A percentile compares a stretch with the other conserved stretches of the same genome.
phyloP scores from a whole-genome alignment of 345 rosid genomes.

The Viola odorata region DNA sequence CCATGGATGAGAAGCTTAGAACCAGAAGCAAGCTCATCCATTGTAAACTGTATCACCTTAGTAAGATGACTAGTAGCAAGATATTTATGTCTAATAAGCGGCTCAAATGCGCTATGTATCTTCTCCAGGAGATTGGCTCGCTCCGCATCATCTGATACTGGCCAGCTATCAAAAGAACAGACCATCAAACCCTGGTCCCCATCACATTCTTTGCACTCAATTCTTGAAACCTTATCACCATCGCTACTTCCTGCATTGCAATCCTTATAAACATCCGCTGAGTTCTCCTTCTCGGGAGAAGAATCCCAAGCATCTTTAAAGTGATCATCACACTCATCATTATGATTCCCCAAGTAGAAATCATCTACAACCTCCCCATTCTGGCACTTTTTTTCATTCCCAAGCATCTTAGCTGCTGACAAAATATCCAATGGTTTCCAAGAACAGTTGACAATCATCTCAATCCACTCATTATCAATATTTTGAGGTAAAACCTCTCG shows the following conservation, averaged over 20 bases:
- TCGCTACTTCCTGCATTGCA: conserved; percentile 22
- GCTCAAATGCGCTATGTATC: conserved; percentile 57
- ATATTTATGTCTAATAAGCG: conserved; percentile 69
- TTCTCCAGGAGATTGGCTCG: conserved; percentile 72
- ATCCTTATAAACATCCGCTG: conserved; percentile 37
- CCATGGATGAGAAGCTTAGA: conserved; percentile 56
- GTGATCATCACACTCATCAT: conserved; percentile 53
- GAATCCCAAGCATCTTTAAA: conserved; percentile 84
- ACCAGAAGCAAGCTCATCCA: conserved; percentile 67
- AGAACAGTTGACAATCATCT: conserved; percentile 59
- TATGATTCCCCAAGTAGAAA: conserved; percentile 30
- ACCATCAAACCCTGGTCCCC: conserved; percentile 27
- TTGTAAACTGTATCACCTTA: conserved; percentile 63
- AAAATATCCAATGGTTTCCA: conserved; percentile 90
- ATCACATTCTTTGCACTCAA: conserved; percentile 38
- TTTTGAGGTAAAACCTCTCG: conserved; percentile 71
- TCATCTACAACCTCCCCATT: conserved; percentile 35
- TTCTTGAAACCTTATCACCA: conserved; percentile 24
- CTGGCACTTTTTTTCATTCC: conserved; percentile 37
- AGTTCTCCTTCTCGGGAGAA: conserved; percentile 54
- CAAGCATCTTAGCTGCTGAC: conserved; percentile 52
- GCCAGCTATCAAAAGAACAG: conserved; percentile 56
- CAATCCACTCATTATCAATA: conserved; percentile 59
- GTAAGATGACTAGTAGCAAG: conserved; percentile 74
- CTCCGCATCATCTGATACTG: conserved; percentile 63